Evolutionary conservation across 1,284 basidiomycete genomes (phyloP), one percentile per base, ranked within the genome.

Genomic region (Austroboletus sp.): DNA sequence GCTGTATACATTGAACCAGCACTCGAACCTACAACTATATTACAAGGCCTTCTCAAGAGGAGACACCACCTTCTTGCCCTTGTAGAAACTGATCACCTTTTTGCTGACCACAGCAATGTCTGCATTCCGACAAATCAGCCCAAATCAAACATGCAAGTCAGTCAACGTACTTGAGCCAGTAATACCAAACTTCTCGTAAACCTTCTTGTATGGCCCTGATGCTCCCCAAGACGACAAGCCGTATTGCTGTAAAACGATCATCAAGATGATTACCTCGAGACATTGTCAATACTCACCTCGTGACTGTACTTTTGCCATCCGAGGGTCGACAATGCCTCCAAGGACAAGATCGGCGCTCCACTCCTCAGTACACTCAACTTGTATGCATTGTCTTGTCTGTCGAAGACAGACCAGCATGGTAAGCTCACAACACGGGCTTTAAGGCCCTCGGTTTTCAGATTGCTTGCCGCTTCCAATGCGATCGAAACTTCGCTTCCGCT

Each of bases 351-450:
- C 37, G 93, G 93, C 31, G 87, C 83, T 48, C 93, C 93, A 57
- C 84, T 85, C 61, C 90, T 82, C 55, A 97, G 70, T 42, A 96
- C 91, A 61, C 80, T 81, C 58, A 92, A 68, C 63, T 74, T 80
- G 75, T 97, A 97, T 51, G 83, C 80, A 60, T 76, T 67, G 53
- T 80, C 70, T 72, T 96, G 94, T 60, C 78, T 73, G 68, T 95
- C 89, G 67, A 97, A 97, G 53, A 90, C 79, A 54, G 84, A 75
- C 82, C 86, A 90, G 70, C 89, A 95, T 25, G 93, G 93, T 62
- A 96, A 70, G 61, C 84, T 89, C 61, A 93, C 89, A 47, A 96
- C 66, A 44, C 93, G 81, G 51, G 80, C 82, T 73, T 85, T 89
- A 70, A 91, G 63, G 51, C 88, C 87, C 68, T 85, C 74, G 52